Base-by-base conservation (phyloP, 2,329 filamentous ascomycete species). In the Aureobasidium sp. region DNA sequence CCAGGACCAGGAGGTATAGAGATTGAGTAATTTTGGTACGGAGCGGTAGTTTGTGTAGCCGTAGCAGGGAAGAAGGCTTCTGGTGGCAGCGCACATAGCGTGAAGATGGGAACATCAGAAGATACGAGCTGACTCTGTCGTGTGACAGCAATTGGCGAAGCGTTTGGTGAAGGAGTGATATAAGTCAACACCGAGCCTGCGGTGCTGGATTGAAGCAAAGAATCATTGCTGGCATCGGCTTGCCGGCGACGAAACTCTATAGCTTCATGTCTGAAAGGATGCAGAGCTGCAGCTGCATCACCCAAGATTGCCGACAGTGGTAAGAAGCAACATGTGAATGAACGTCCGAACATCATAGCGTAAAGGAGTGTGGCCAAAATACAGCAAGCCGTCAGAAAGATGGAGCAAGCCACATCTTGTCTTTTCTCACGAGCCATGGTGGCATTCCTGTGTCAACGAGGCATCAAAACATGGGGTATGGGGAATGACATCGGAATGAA, bases 91-190 rank as follows among this genome's bases (percentile, higher is more conserved):
- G 74, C 71, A 65, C 77, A 79, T 45, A 75, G 73, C 3, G 76
- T 78, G 64, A 72, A 74, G 61, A 75, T 68, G 0, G 76, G 75
- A 8, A 76, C 67, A 63, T 72, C 78, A 0, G 75, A 75, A 9
- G 74, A 75, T 30, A 77, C 69, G 9, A 77, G 67, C 64, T 78
- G 76, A 65, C 76, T 77, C 62, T 77, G 73, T 30, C 69, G 63
- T 1, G 75, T 78, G 10, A 78, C 68, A 14, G 75, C 68, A 2
- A 78, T 66, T 0, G 74, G 72, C n/a, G 70, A 67, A n/a, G 76
- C 76, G 54, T 72, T 73, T 3, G 76, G 76, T 10, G 76, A 78
- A 4, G 76, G 76, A 39, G 71, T 77, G 29, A 78, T 68, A 42
- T 74, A 68, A 36, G 73, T 74, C 59, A 74, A 66, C 25, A 75